phyloP scores from a whole-genome alignment of 1,284 basidiomycete genomes.

The Erythrobasidium hasegawianum region DNA sequence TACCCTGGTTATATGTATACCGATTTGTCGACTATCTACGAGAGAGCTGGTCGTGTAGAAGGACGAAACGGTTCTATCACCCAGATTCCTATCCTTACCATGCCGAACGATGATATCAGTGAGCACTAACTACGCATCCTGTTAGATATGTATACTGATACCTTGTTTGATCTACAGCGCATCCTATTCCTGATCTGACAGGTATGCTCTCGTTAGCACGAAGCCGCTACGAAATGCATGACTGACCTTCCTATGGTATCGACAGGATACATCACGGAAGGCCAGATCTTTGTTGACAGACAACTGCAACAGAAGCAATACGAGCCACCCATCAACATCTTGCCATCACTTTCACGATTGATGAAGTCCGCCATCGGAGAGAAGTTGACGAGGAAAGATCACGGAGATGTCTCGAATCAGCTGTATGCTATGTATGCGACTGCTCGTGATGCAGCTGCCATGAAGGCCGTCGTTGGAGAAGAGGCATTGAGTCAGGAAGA shows the following conservation, averaged over 20 bases:
- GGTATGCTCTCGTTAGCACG: slow-evolving; percentile 75
- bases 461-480: slow-evolving; percentile 99
- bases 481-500: slow-evolving; percentile 92
- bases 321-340: slow-evolving; percentile 99
- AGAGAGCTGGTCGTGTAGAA: slow-evolving; percentile 96
- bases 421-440: slow-evolving; percentile 97
- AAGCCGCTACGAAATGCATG: too few relatives aligned
- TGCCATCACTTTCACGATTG: slow-evolving; percentile 94
- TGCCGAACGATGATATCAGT: slow-evolving; percentile 93
- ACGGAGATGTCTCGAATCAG: slow-evolving; percentile 98
- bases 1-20: slow-evolving; percentile 99
- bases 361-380: slow-evolving; percentile 99
- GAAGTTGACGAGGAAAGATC: slow-evolving; percentile 94
- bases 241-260: too few relatives aligned
- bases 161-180: slow-evolving; percentile 56
- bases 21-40: slow-evolving; percentile 89
- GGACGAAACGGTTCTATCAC: slow-evolving; percentile 99
- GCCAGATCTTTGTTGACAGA: slow-evolving; percentile 98
- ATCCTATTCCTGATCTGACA: slow-evolving; percentile 98
- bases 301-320: slow-evolving; percentile 62
- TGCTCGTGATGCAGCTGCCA: slow-evolving; percentile 92
- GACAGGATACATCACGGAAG: slow-evolving; percentile 98
- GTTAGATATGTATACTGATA: slow-evolving; percentile 20
- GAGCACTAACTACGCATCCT: too few relatives aligned
- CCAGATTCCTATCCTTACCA: slow-evolving; percentile 98